Conservation (phyloP, 2,329 filamentous ascomycete genomes). For the Purpureocillium takamizusanense region DNA sequence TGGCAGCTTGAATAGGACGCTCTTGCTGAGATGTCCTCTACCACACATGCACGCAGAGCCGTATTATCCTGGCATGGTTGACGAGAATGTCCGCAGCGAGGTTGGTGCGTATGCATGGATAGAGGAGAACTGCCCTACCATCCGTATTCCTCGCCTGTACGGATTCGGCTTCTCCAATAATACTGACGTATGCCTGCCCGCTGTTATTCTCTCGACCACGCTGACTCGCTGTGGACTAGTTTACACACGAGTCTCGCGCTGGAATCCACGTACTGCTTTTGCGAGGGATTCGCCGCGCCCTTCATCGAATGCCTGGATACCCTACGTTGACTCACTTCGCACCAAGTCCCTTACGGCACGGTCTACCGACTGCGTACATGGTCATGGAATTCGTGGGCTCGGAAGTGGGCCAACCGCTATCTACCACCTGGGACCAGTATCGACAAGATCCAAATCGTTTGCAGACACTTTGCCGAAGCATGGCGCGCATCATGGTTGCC, state of each 20-base stretch:
- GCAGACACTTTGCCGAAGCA: not conserved
- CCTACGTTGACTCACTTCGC: not conserved
- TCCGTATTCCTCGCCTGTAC: slow-evolving; percentile 9
- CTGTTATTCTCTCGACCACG: not conserved
- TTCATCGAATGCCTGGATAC: not conserved
- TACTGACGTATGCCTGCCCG: not conserved
- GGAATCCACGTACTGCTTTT: not conserved
- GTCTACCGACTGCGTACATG: not conserved
- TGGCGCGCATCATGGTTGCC: slow-evolving; percentile 1
- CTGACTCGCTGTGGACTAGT: not conserved
- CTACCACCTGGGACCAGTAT: not conserved
- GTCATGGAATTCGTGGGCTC: slow-evolving; percentile 1
- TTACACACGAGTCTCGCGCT: not conserved
- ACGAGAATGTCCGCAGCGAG: slow-evolving; percentile 3
- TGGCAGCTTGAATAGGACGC: not conserved
- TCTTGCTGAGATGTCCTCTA: slow-evolving; percentile 1
- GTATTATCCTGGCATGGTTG: slow-evolving; percentile 1
- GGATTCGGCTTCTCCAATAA: slow-evolving; percentile 6
- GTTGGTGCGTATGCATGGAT: slow-evolving; percentile 3
- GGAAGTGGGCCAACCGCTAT: not conserved
- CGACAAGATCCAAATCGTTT: not conserved
- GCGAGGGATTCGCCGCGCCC: not conserved
- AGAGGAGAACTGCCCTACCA: slow-evolving; percentile 5
- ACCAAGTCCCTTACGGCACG: not conserved
- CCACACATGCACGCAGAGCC: slow-evolving; percentile 1